Evolutionary conservation across 2,329 filamentous ascomycete genomes (phyloP).

Genomic region (Colletotrichum endophyticum): DNA sequence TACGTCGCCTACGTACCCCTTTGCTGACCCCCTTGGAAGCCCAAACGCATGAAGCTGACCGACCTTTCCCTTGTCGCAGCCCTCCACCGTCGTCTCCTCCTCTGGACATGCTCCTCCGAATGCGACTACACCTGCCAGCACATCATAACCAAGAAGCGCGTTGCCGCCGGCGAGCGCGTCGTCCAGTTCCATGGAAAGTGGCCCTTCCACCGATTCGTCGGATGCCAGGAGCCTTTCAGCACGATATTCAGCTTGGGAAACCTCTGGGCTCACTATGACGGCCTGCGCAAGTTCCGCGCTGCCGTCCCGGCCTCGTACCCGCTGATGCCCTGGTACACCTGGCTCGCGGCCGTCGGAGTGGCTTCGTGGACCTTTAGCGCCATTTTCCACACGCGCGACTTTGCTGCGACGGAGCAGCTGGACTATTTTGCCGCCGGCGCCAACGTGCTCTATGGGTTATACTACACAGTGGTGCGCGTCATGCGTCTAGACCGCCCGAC

Average conservation of each 20-base stretch:
- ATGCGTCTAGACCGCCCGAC: conserved; percentile 75
- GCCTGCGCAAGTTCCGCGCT: conserved; percentile 73
- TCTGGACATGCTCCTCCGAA: conserved; percentile 92
- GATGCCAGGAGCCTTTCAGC: conserved; percentile 93
- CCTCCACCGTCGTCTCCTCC: conserved; percentile 80
- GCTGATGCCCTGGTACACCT: conserved; percentile 79
- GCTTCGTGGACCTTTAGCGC: conserved; percentile 87
- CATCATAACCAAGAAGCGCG: conserved; percentile 78
- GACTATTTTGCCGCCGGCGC: conserved; percentile 96
- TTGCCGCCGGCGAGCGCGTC: conserved; percentile 69
- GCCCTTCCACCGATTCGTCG: conserved; percentile 90
- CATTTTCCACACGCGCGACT: conserved; percentile 92
- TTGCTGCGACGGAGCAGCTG: conserved; percentile 83
- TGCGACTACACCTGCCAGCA: conserved; percentile 99
- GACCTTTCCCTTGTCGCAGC: conserved; percentile 54
- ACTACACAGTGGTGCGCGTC: conserved; percentile 81
- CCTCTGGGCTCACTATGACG: conserved; percentile 82
- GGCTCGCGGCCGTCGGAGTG: conserved; percentile 81
- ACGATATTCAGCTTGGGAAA: conserved; percentile 95
- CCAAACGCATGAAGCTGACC: conserved; percentile 8
- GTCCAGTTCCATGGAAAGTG: conserved; percentile 99
- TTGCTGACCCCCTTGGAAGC: neutral
- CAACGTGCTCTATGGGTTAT: conserved; percentile 88
- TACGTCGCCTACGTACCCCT: conserved; percentile 49
- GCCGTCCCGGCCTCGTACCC: conserved; percentile 76